phyloP scores from a whole-genome alignment of 2,329 filamentous ascomycete genomes.

The Conoideocrella luteorostrata region DNA sequence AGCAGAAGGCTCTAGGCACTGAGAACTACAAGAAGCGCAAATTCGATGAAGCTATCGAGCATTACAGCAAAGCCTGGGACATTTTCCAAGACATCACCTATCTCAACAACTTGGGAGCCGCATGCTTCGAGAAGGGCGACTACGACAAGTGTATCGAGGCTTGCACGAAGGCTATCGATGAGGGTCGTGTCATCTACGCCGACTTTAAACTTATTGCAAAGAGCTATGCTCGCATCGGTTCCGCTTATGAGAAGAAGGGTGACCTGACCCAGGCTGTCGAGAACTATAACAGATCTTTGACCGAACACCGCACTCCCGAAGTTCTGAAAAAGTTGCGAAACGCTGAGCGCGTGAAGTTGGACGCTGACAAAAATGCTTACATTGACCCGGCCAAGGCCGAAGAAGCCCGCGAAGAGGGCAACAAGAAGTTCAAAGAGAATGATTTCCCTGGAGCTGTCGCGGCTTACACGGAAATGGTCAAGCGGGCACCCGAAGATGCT shows the following conservation, averaged over 20 bases:
- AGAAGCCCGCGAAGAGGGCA: conserved; percentile 88
- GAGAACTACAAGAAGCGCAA: conserved; percentile 98
- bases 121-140: conserved; percentile 93
- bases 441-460: conserved; percentile 95
- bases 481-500: conserved; percentile 86
- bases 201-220: conserved; percentile 99
- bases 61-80: conserved; percentile 95
- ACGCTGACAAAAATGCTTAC: conserved; percentile 70
- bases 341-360: conserved; percentile 80
- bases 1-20: conserved; percentile 89
- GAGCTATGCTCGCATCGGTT: conserved; percentile 92
- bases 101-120: conserved; percentile 90
- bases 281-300: conserved; percentile 89
- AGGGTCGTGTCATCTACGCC: conserved; percentile 81
- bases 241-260: conserved; percentile 85
- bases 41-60: conserved; percentile 88
- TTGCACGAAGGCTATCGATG: conserved; percentile 82
- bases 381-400: conserved; percentile 89
- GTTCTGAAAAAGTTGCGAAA: conserved; percentile 86
- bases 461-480: conserved; percentile 93
- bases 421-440: conserved; percentile 92
- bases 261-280: conserved; percentile 74
- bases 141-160: conserved; percentile 79
- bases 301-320: conserved; percentile 93
- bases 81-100: conserved; percentile 94